These are phyloP conservation scores for Zygoascus ofunaensis DNA, from an alignment of 805 yeast genomes.

Conservation along the genomic window DNA sequence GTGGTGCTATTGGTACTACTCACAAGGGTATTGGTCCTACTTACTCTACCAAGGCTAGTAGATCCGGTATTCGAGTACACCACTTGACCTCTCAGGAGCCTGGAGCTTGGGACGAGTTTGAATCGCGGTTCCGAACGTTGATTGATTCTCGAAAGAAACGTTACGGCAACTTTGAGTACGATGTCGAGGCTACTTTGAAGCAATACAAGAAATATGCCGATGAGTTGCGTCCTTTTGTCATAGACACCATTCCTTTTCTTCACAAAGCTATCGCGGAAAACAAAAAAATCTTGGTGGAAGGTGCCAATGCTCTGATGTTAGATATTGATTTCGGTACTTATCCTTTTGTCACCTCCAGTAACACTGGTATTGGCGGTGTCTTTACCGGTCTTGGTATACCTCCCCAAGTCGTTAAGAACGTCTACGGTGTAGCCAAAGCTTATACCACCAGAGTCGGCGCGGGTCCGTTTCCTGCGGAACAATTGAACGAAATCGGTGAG, in stretches of 20 bases:
- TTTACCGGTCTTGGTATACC: slow-evolving; percentile 94
- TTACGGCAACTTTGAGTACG: slow-evolving; percentile 89
- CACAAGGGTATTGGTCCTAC: slow-evolving; percentile 99
- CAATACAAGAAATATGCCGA: slow-evolving; percentile 69
- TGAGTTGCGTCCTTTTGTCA: slow-evolving; percentile 76
- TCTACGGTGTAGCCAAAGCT: slow-evolving; percentile 96
- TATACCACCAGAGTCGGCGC: slow-evolving; percentile 98
- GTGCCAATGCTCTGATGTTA: slow-evolving; percentile 96
- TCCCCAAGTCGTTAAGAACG: slow-evolving; percentile 70
- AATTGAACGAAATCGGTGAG: slow-evolving; percentile 78
- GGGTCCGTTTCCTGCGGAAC: slow-evolving; percentile 99
- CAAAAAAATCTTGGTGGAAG: slow-evolving; percentile 88
- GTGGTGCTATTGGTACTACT: slow-evolving; percentile 91
- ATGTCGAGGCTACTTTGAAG: slow-evolving; percentile 68
- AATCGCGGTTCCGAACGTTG: slow-evolving; percentile 62
- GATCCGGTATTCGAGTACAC: slow-evolving; percentile 95
- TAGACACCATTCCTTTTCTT: slow-evolving; percentile 76
- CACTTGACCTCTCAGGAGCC: slow-evolving; percentile 86
- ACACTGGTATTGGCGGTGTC: slow-evolving; percentile 97
- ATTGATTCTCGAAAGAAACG: slow-evolving; percentile 76
- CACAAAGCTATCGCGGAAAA: slow-evolving; percentile 64
- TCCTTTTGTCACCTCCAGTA: slow-evolving; percentile 92
- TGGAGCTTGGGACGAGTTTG: slow-evolving; percentile 90
- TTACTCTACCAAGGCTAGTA: slow-evolving; percentile 90
- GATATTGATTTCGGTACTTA: slow-evolving; percentile 97